Base-by-base conservation (phyloP, 768 basidiomycete genomes). In the Boletus rubropictus region DNA sequence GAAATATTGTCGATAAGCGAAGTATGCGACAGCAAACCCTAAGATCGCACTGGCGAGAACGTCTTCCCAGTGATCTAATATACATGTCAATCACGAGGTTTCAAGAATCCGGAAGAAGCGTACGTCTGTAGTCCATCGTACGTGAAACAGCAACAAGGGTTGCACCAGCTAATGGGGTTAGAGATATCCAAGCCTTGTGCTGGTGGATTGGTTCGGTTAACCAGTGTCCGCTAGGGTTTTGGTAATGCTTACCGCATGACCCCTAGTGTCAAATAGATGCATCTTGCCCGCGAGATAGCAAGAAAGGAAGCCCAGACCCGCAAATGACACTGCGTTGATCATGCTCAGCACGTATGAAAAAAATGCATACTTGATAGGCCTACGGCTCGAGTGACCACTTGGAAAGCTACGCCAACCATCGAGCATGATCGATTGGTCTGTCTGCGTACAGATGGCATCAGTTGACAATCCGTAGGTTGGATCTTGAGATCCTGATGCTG, bases 371-470 rank as follows among this genome's bases (percentile, higher is more conserved):
- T 24, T 31, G 36, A 21, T 15, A 12, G 38, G 69, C 85, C 41
- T 67, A 93, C 91, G 51, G 55, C 89, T 91, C 3, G 90, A 84
- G 67, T 96, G 93, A 1, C 94, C 94, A 44, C 88, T 90, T 12
- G 86, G 86, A 65, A 97, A 96, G 60, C 90, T 93, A 56, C 88
- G 79, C 72, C 90, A 97, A 1, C 93, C 94, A 67, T 95, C 90
- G 24, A 73, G 69, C 53, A 93, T 64, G 22, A 83, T 75, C 7
- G 60, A 53, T 15, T 63, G 56, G 52, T 87, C 68, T 5, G 78
- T 72, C 56, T 85, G 84, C 1, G 89, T 89, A 66, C 96, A 99
- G 44, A 95, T 82, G 5, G 77, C 74, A 43, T 75, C 78, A n/a
- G 74, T 81, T 0, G 83, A 81, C 7, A 98, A 70, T 0, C 89